Evolutionary conservation across 495 filamentous ascomycete genomes (phyloP), one percentile per base, ranked within the genome.

Genomic region (Penicilliopsis zonata): DNA sequence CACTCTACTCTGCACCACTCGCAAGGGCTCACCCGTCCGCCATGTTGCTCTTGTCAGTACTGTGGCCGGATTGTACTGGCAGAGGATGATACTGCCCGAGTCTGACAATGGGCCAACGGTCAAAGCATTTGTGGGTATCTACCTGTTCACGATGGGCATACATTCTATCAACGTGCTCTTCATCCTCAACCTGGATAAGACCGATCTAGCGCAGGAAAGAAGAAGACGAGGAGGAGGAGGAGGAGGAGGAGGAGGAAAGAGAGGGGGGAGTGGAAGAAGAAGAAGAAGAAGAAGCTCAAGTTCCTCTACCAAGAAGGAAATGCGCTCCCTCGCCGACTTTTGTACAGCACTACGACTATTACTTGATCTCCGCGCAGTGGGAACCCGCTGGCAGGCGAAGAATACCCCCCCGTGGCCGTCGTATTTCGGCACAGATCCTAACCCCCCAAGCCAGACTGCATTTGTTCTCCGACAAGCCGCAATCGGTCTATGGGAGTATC

Each of bases 381-480:
- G 21, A 6, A 52, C 49, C 3, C 35, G 40, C 8, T 30, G 42
- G 8, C 34, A 52, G 25, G 40, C 37, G 6, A 49, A 44, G 20
- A 39, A 42, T 21, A 21, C 41, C 2, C 43, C 43, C 1, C 8
- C 28, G 0, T 40, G 35, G 3, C 43, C 46, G 15, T 28, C 12
- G n/a, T 49, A 42, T 18, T 50, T 40, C 12, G 9, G 18, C 4
- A 16, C 25, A 6, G 15, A 13, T 14, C 26, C 30, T 8, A 22
- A 15, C 3, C 5, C 10, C 4, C 27, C 33, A 1, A 18, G 40
- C 4, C 28, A 43, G 6, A 21, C 18, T 26, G 36, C 20, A 9
- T 46, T 42, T 27, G 23, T 49, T 28, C 7, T 34, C 8, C 29
- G 49, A 12, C 46, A 52, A 14, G 26, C 26, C 19, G 14, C 28